Evolutionary conservation across 2,329 filamentous ascomycete species (phyloP), one percentile per base, ranked within the genome.

Genomic region (Ophiostoma populinum): DNA sequence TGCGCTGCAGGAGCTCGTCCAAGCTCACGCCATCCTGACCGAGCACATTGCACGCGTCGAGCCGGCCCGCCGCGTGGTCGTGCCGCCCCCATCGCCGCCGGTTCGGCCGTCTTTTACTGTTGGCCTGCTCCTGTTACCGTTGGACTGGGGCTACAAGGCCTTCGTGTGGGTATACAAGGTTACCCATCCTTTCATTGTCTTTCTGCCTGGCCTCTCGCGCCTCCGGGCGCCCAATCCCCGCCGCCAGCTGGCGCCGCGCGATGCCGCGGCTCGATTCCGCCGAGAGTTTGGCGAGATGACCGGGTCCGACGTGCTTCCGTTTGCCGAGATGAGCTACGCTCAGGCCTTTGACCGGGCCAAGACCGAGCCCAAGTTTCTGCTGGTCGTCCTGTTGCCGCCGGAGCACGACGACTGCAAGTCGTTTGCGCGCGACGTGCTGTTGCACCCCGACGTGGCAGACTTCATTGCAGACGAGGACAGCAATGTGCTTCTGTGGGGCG

Each of bases 221-320:
- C 65, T 70, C 16, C 61, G 63, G 56, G 54, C 39, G 61, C 67
- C 39, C 77, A 79, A 4, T 69, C 31, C 31, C 2, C 43, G 87
- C 22, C 68, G 82, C 45, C 70, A 82, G 45, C 59, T 94, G 29
- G 79, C 79, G 50, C 85, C 87, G 1, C 73, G 80, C 38, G 90
- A 98, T 50, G 87, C 83, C 1, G 85, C 87, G 0, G 76, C 80
- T 18, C 67, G 90, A 21, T 92, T 95, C 53, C 80, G 82, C 49
- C 72, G 87, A 7, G 86, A 95, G 47, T 93, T 98, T 45, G 85
- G 93, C 48, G 90, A 98, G 55, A 82, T 92, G 47, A 90, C 94
- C 49, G 85, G 83, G 0, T 57, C 63, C 13, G 70, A 74, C 32
- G 63, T 62, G 5, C 57, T 95, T 5, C 75, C 79, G 0, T 93